A percentile compares a stretch with the other conserved stretches of the same genome.
phyloP scores from a whole-genome alignment of 2,329 filamentous ascomycete species.

The Arthrobotrys conoides region DNA sequence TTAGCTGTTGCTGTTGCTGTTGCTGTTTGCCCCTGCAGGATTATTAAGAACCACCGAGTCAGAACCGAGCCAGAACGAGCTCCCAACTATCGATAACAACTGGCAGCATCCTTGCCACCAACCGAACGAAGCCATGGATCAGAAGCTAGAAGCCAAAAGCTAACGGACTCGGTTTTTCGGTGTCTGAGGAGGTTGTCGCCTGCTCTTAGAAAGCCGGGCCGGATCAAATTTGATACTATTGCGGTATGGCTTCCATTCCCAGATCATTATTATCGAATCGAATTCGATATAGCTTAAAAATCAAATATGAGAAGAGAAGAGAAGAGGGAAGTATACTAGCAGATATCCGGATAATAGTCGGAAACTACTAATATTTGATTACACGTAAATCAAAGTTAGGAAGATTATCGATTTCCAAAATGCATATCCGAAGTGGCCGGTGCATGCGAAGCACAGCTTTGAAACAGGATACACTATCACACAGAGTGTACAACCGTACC shows the following conservation, averaged over 20 bases:
- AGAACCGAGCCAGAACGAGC: constrained; percentile 13
- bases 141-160: background rate
- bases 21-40: constrained; percentile 16
- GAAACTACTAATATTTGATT: no score
- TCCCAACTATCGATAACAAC: constrained; percentile 30
- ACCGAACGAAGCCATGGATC: constrained; percentile 26
- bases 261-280: background rate
- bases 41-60: background rate
- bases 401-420: background rate
- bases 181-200: no score
- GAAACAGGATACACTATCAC: background rate
- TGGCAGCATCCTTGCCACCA: constrained; percentile 29
- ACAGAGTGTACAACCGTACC: background rate
- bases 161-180: background rate
- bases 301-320: no score
- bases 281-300: background rate
- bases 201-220: no score
- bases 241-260: background rate
- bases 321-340: no score
- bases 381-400: no score
- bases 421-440: background rate
- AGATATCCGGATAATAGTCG: background rate
- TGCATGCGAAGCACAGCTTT: constrained; percentile 4
- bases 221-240: background rate
- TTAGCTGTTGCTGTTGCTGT: no score